Percentiles rank a stretch among this genome's conserved stretches.
phyloP scores from a whole-genome alignment of 129 eudicot genomes.

The Centaurea solstitialis region DNA sequence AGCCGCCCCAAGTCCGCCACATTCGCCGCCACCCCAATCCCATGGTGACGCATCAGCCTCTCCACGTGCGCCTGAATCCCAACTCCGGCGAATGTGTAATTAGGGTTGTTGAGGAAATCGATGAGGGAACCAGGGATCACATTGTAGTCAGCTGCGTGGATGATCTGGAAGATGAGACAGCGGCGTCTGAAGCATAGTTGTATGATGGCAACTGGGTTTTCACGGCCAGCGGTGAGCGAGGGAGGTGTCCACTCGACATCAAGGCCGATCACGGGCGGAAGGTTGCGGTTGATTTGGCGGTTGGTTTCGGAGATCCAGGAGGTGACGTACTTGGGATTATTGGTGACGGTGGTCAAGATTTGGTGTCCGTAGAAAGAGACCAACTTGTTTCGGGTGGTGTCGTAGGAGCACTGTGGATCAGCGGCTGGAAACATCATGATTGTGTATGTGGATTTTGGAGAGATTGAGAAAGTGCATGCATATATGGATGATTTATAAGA shows the following conservation, averaged over 20 bases:
- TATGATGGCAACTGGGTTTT: conserved; percentile 23
- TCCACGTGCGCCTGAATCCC: background rate
- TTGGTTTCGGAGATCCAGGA: background rate
- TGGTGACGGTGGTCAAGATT: conserved; percentile 9
- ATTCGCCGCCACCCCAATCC: background rate
- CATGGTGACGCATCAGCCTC: background rate
- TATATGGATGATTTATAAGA: no score
- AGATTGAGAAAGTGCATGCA: no score
- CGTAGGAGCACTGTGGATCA: no score
- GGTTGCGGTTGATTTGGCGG: background rate
- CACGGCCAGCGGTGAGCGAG: background rate
- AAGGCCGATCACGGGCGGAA: conserved; percentile 17
- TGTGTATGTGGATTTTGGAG: no score
- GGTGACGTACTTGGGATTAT: background rate
- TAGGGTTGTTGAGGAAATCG: conserved; percentile 10
- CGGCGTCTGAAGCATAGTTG: conserved; percentile 5
- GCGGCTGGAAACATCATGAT: no score
- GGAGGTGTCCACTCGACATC: conserved; percentile 25
- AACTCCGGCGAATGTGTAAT: background rate
- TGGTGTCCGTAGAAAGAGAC: background rate
- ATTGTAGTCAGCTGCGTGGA: background rate
- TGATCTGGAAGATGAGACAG: conserved; percentile 29
- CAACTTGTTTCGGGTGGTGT: no score
- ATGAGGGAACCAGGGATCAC: conserved; percentile 7
- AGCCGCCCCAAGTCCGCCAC: conserved; percentile 10